Percentiles rank a stretch among this genome's conserved stretches.
phyloP scores from a whole-genome alignment of 371 early-diverging fungal species.

The Saksenaea vasiformis region DNA sequence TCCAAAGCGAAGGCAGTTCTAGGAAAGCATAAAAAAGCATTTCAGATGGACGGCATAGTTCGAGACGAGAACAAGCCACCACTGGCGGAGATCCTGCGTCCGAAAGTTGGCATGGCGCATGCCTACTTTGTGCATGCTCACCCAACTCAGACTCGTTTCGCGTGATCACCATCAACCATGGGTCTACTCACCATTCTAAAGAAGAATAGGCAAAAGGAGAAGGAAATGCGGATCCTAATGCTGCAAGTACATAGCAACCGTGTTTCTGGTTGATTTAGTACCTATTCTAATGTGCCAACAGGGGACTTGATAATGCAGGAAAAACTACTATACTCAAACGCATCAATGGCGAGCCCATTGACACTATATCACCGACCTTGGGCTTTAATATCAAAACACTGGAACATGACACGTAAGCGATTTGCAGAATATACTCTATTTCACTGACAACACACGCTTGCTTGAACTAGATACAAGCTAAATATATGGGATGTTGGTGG shows the following conservation, averaged over 20 bases:
- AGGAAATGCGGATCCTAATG: constrained; percentile 89
- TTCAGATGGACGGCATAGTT: no score
- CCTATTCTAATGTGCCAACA: constrained; percentile 18
- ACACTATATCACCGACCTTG: constrained; percentile 95
- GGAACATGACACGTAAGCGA: constrained; percentile 71
- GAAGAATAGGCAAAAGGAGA: constrained; percentile 83
- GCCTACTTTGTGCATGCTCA: not conserved
- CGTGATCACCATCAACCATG: constrained; percentile 55
- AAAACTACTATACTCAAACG: constrained; percentile 98
- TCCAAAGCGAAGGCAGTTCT: no score
- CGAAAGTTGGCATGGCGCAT: not conserved
- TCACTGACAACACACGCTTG: not conserved
- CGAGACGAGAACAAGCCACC: not conserved
- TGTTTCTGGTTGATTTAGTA: not conserved
- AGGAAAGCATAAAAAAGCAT: no score
- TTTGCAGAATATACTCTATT: not conserved
- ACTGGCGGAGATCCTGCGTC: not conserved
- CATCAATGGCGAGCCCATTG: constrained; percentile 89
- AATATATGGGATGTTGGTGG: constrained; percentile 96
- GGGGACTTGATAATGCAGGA: constrained; percentile 99
- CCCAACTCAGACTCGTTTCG: not conserved
- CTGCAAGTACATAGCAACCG: constrained; percentile 32
- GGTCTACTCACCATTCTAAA: constrained; percentile 93
- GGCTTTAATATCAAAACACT: constrained; percentile 96
- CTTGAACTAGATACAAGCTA: constrained; percentile 11